Base-by-base conservation (phyloP, 1,284 basidiomycete genomes). In the Puccinia horiana region DNA sequence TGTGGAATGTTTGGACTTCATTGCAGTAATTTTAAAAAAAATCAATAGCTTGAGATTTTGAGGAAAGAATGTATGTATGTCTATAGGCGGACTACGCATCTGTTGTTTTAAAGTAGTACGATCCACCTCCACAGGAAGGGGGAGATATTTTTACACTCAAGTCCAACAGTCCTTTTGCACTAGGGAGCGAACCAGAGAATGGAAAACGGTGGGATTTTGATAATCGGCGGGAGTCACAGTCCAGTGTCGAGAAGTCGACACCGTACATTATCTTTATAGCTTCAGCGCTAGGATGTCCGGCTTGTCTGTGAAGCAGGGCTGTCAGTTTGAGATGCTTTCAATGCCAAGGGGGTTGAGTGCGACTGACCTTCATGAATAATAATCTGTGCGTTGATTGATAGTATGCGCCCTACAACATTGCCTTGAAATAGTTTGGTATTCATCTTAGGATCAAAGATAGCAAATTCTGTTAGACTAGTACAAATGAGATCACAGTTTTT, bases 171-270 rank as follows among this genome's bases (percentile, higher is more conserved):
- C 3, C 52, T 26, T 18, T 4, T 20, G 49, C 6, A 73, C 12
- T 73, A 6, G 74, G 74, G 16, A 76, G 74, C 4, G n/a, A 8
- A 6, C 35, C 35, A 14, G 47, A 61, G 32, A 42, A 78, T 16
- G 76, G 76, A 26, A 78, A 37, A 6, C 20, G 3, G 32, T 40
- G 32, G 29, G 35, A 58, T 49, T 78, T 78, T 6, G 76, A 65
- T 1, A 63, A 26, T 3, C 16, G 2, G 32, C 76, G 65, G 11
- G 44, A n/a, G 26, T 67, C 40, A 78, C 58, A 78, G 14, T 37
- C 52, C 12, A 61, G 32, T 6, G 35, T 74, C 9, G 67, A 40
- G 8, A n/a, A 5, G 5, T 29, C 32, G 26, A 37, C 40, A 23
- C 40, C 40, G 23, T 6, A 70, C 67, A 70, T 70, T 12, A 23